These are phyloP conservation scores for Pleomassaria siparia DNA, from an alignment of 2,329 filamentous ascomycete species.

Conservation along the genomic window DNA sequence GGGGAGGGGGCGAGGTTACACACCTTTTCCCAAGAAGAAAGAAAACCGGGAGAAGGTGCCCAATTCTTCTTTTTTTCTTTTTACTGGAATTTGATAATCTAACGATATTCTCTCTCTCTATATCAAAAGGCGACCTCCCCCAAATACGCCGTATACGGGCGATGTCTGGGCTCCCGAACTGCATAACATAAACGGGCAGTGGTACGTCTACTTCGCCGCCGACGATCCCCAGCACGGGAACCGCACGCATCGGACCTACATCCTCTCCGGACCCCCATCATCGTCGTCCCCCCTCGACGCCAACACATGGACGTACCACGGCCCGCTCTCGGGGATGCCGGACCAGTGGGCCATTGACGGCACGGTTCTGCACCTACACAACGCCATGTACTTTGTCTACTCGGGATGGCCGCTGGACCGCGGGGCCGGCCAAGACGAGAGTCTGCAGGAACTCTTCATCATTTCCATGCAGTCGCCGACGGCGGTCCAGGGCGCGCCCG, in stretches of 20 bases:
- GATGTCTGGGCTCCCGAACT: constrained; percentile 60
- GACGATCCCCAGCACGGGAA: constrained; percentile 48
- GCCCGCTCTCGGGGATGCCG: constrained; percentile 44
- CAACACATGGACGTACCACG: constrained; percentile 46
- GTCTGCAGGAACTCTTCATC: constrained; percentile 49
- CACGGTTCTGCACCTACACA: constrained; percentile 46
- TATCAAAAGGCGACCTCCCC: constrained; percentile 48
- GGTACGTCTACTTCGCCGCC: constrained; percentile 57
- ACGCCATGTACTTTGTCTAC: constrained; percentile 47
- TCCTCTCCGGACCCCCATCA: constrained; percentile 45
- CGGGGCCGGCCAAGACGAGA: constrained; percentile 30
- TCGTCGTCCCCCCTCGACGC: constrained; percentile 30
- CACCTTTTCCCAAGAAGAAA: too few species aligned
- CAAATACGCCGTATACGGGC: constrained; percentile 46
- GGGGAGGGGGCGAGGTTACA: too few species aligned
- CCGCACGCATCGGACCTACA: constrained; percentile 49
- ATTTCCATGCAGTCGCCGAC: constrained; percentile 42
- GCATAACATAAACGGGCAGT: constrained; percentile 52
- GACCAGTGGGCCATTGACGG: constrained; percentile 53
- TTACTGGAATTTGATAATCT: neutral
- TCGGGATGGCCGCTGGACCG: constrained; percentile 52
- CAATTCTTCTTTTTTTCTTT: neutral
- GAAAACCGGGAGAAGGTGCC: too few species aligned
- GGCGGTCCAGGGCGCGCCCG: constrained; percentile 36
- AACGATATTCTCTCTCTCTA: neutral